Conservation (phyloP, 2,329 filamentous ascomycete genomes). For the Ophiostoma sp. region DNA sequence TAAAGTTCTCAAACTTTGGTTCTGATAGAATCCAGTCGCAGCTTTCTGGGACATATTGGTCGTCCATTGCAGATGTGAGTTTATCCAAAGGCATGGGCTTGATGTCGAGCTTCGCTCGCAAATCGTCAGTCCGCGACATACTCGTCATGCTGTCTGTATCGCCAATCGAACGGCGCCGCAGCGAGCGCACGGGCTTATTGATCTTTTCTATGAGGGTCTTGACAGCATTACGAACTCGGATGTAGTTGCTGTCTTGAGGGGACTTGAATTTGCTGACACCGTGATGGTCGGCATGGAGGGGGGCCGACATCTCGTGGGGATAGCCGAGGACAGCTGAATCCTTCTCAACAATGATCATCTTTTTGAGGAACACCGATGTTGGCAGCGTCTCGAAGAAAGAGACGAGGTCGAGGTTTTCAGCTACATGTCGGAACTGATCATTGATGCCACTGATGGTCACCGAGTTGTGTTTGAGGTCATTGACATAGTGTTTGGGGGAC, state of each 20-base stretch:
- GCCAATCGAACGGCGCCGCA: neutral
- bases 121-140: neutral
- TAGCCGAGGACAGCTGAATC: neutral
- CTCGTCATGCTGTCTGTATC: neutral
- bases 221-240: neutral
- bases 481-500: neutral
- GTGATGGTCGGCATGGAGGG: neutral
- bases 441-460: neutral
- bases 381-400: neutral
- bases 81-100: neutral
- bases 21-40: neutral
- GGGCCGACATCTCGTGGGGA: neutral
- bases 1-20: neutral
- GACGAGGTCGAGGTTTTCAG: neutral
- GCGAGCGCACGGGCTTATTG: neutral
- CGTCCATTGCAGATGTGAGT: neutral
- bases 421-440: neutral
- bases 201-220: neutral
- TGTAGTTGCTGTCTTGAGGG: neutral
- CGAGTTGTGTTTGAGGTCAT: neutral
- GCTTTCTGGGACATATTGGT: neutral
- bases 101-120: neutral
- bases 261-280: neutral
- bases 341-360: neutral
- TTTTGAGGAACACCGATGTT: neutral